Evolutionary conservation across 1,139 yeast genomes (phyloP).

Genomic region (Protomyces pachydermus): DNA sequence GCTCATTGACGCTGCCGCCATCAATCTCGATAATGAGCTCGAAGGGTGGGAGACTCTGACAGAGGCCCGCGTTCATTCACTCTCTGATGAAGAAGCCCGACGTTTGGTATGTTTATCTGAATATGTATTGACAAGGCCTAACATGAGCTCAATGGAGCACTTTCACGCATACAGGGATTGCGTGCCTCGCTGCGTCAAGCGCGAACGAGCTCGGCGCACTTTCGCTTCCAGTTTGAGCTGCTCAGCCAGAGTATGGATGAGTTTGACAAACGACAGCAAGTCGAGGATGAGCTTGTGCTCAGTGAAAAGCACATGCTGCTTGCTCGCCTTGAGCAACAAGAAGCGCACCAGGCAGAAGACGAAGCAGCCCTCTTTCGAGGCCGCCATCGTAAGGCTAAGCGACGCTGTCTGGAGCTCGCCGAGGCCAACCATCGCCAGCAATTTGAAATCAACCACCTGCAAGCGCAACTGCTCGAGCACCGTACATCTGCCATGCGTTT

Average conservation of each 20-base stretch:
- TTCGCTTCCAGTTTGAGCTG: conserved; percentile 11
- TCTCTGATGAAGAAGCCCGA: conserved; percentile 1
- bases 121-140: background rate
- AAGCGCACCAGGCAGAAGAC: background rate
- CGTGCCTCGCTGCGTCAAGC: background rate
- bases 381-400: conserved; percentile 20
- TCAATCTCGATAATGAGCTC: background rate
- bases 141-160: background rate
- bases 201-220: background rate
- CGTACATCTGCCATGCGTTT: background rate
- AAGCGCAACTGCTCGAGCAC: conserved; percentile 6
- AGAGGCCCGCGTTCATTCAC: background rate
- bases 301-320: background rate
- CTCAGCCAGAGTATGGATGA: conserved; percentile 4
- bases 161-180: background rate
- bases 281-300: conserved; percentile 3
- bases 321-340: background rate
- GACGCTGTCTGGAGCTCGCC: conserved; percentile 8
- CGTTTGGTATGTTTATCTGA: background rate
- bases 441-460: conserved; percentile 13
- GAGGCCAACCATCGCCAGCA: conserved; percentile 13
- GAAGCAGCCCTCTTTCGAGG: conserved; percentile 10
- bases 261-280: background rate
- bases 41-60: conserved; percentile 10
- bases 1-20: background rate